Percentiles rank a stretch among this genome's conserved stretches.
Conservation (phyloP, 169 alveolate species). For the Cryptosporidium ryanae region DNA sequence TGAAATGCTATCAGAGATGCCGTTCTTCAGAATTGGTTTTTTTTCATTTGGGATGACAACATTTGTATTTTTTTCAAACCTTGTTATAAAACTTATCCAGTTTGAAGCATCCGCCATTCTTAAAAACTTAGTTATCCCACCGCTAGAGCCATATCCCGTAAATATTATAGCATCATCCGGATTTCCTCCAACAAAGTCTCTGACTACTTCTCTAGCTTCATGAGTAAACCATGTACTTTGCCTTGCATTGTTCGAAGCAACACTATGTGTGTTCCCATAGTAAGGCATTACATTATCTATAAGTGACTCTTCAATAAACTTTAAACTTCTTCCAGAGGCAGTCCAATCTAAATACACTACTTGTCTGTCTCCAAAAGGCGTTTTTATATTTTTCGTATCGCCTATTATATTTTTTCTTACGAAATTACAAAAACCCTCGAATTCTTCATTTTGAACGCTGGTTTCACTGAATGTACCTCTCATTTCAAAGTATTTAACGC, state of each 20-base stretch:
- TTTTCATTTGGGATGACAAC: no score
- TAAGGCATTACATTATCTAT: constrained; percentile 82
- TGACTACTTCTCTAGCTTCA: constrained; percentile 87
- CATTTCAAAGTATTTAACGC: background rate
- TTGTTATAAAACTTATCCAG: constrained; percentile 68
- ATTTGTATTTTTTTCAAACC: constrained; percentile 74
- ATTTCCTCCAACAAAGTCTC: constrained; percentile 83
- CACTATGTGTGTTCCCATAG: constrained; percentile 90
- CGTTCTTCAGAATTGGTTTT: background rate
- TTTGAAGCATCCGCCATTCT: constrained; percentile 76
- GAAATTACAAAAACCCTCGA: constrained; percentile 41
- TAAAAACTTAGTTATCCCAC: constrained; percentile 82
- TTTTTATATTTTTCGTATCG: constrained; percentile 58
- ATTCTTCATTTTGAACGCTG: constrained; percentile 14
- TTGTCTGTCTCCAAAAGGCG: constrained; percentile 88
- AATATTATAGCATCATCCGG: constrained; percentile 84
- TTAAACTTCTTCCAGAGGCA: constrained; percentile 87
- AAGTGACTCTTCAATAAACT: constrained; percentile 86
- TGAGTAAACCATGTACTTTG: constrained; percentile 86
- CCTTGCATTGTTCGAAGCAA: constrained; percentile 86
- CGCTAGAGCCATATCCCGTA: constrained; percentile 85
- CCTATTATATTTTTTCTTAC: constrained; percentile 72
- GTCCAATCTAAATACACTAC: constrained; percentile 89
- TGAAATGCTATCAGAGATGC: constrained; percentile 63
- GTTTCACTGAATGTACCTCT: constrained; percentile 3